phyloP scores from a whole-genome alignment of 371 early-diverging fungal species.

The Mycotypha africana region DNA sequence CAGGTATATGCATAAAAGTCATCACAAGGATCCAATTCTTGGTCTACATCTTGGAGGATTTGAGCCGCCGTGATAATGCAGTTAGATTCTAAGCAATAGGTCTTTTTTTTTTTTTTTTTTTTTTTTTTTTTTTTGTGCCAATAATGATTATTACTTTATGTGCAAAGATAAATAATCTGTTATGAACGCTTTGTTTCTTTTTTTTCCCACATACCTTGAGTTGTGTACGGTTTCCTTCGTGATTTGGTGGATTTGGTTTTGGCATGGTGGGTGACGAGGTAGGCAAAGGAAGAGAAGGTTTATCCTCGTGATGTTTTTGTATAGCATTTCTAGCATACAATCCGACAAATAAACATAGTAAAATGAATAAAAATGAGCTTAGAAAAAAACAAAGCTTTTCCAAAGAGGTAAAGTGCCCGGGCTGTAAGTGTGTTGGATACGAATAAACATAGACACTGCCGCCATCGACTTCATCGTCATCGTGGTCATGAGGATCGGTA shows the following conservation, averaged over 20 bases:
- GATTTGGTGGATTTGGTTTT: constrained; percentile 13
- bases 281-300: no score
- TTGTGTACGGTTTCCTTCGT: no score
- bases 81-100: constrained; percentile 10
- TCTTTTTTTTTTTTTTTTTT: no score
- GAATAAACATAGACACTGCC: constrained; percentile 18
- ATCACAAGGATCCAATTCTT: constrained; percentile 43
- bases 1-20: constrained; percentile 41
- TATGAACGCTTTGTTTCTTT: no score
- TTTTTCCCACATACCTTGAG: no score
- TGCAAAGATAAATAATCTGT: no score
- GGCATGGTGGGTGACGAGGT: no score
- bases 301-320: no score
- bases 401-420: constrained; percentile 41
- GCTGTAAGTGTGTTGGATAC: constrained; percentile 36
- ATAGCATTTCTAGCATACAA: constrained; percentile 40
- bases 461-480: constrained; percentile 4
- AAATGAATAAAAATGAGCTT: constrained; percentile 30
- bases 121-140: no score
- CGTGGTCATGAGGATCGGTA: no score
- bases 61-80: constrained; percentile 46
- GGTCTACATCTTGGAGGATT: constrained; percentile 43
- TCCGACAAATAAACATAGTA: constrained; percentile 37
- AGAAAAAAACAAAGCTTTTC: constrained; percentile 44
- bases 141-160: no score